phyloP scores from a whole-genome alignment of 352 stramenopile genomes.

The Blastocystis sp. region DNA sequence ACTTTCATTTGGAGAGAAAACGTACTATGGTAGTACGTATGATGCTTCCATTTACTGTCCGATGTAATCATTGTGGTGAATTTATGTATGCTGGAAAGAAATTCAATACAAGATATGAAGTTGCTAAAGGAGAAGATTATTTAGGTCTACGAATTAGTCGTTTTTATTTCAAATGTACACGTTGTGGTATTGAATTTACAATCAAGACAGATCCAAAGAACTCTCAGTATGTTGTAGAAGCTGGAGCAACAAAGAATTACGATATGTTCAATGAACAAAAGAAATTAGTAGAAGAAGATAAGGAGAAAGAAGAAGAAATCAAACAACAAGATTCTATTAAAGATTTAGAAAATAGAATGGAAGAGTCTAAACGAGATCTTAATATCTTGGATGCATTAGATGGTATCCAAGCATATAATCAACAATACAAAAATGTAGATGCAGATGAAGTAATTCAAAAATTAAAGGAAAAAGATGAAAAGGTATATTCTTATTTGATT shows the following conservation, averaged over 20 bases:
- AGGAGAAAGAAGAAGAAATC: conserved; percentile 58
- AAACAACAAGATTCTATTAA: conserved; percentile 87
- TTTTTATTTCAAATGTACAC: conserved; percentile 91
- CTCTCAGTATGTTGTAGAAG: conserved; percentile 84
- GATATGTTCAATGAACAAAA: conserved; percentile 70
- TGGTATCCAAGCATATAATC: conserved; percentile 78
- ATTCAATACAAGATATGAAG: conserved; percentile 94
- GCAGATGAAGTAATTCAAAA: conserved; percentile 29
- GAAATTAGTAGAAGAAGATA: conserved; percentile 42
- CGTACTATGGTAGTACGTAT: conserved; percentile 81
- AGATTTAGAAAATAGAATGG: conserved; percentile 83
- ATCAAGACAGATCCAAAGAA: conserved; percentile 96
- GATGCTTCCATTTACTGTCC: conserved; percentile 95
- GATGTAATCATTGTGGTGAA: conserved; percentile 81
- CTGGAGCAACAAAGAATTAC: conserved; percentile 82
- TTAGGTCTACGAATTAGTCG: conserved; percentile 78
- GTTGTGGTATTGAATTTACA: conserved; percentile 75
- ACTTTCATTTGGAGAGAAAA: conserved; percentile 55
- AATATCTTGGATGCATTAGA: conserved; percentile 90
- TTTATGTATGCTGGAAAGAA: conserved; percentile 98
- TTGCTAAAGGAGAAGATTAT: conserved; percentile 80
- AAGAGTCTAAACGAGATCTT: conserved; percentile 94
- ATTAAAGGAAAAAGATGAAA: conserved; percentile 29
- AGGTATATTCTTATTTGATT: conserved; percentile 5
- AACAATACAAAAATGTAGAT: conserved; percentile 52